Evolutionary conservation across 371 early-diverging fungal species (phyloP), one percentile per base, ranked within the genome.

Genomic region (Fennellomyces sp.): DNA sequence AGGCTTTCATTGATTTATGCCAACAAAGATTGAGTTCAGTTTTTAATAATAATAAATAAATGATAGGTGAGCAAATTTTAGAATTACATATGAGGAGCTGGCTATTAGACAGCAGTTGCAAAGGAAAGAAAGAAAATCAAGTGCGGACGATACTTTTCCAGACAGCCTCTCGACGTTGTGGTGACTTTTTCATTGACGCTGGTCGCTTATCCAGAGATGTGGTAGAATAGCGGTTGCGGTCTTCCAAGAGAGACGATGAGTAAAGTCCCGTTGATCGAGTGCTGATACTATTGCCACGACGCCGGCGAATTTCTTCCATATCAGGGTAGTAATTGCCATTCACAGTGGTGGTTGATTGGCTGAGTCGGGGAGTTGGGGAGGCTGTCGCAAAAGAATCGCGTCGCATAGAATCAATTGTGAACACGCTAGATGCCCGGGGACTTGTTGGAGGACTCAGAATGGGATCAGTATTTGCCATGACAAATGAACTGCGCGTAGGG

Each of bases 131-230:
- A 35, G 19, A 19, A 35, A 26, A 41, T 31, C 25, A 60, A 13
- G 28, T 52, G 26, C 45, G 61, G 12, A 60, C 54, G n/a, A 60
- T 60, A 41, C 61, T 60, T 60, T 60, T 60, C 61, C 61, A 60
- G 26, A 60, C 61, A 21, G 61, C 61, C 42, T 60, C 61, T 13
- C 61, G 61, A 11, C 54, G 61, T 45, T 45, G 30, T 52, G 42
- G 36, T 28, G 36, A 21, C 17, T 45, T 41, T 29, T 15, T 31
- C 17, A 19, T 31, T 27, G 41, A 13, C 13, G 25, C 30, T 23
- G 56, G 5, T 23, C 35, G 53, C 29, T 52, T 52, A 10, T 33
- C 35, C 11, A 52, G n/a, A 1, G 53, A 52, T 13, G 13, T 13
- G 5, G 53, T 33, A 21, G 23, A 23, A 5, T 21, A 52, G 6